Base-by-base conservation (phyloP, 805 yeast species). In the Tetrapisispora phaffii region DNA sequence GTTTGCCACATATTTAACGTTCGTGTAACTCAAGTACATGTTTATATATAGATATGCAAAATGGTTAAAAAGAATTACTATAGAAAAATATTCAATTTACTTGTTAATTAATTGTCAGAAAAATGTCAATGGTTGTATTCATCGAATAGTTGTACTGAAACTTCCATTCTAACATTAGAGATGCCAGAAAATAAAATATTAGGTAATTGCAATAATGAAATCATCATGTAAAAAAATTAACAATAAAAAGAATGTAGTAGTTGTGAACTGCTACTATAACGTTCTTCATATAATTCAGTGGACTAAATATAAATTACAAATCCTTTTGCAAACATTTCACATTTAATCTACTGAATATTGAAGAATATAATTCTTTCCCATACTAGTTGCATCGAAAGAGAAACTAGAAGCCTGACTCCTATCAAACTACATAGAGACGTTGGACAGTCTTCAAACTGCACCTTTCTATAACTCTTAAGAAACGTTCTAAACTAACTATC, bases 81-180 rank as follows among this genome's bases (percentile, higher is more conserved):
- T 20, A 29, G 28, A 33, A 32, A 34, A 23, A 23, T 23, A 42
- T 13, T 10, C 8, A n/a, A n/a, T n/a, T n/a, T 19, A 19, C 31
- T 36, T 31, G 16, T 22, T n/a, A 21, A 22, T 43, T 40, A 17
- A 31, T 26, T 22, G 15, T 41, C 39, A 34, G 39, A 34, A 33
- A 35, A 35, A 21, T n/a, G 83, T 79, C 83, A 78, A 76, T 58
- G 75, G 75, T 78, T 80, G 79, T 74, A 82, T 74, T 82, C 89
- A 82, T 80, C 74, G 88, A 79, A 74, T 80, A 71, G 73, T 69
- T 70, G 62, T 68, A 58, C 65, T 60, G 55, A 60, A 60, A 68
- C 70, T 59, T 50, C 70, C 74, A 79, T 76, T 71, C 88, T 82
- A 82, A 80, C 85, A 82, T 81, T 82, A 82, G 88, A 82, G 89